Conservation (phyloP, 176 grass and related monocot species). For the Aechmea fasciata region DNA sequence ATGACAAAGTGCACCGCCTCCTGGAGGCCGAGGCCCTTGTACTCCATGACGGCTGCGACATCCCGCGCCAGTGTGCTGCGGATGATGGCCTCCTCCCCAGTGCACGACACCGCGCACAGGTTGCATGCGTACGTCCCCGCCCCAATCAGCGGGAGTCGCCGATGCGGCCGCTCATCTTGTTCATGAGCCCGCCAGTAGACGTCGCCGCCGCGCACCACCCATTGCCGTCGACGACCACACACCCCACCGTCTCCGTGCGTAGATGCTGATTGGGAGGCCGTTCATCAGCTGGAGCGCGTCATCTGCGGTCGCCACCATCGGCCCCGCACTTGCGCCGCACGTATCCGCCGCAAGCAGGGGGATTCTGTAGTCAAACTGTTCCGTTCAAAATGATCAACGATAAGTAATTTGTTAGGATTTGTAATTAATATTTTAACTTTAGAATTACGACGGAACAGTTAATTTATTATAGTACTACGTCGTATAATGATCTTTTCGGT, state of each 20-base stretch:
- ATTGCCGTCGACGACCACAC: slow-evolving; percentile 49
- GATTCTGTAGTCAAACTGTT: slow-evolving; percentile 79
- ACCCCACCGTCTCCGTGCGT: slow-evolving; percentile 86
- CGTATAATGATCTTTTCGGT: no score
- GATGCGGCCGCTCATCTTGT: slow-evolving; percentile 85
- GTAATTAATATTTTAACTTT: no score
- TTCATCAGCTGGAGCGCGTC: slow-evolving; percentile 59
- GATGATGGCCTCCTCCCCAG: slow-evolving; percentile 89
- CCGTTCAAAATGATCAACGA: background rate
- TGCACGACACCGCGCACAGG: slow-evolving; percentile 69
- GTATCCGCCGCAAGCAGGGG: slow-evolving; percentile 36
- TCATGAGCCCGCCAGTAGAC: slow-evolving; percentile 82
- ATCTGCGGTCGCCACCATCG: background rate
- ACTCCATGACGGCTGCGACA: slow-evolving; percentile 88
- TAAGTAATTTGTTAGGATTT: no score
- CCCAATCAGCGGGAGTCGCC: slow-evolving; percentile 89
- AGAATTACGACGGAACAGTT: no score
- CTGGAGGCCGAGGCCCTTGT: slow-evolving; percentile 62
- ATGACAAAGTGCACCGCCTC: slow-evolving; percentile 63
- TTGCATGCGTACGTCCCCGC: slow-evolving; percentile 74
- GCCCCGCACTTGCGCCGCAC: slow-evolving; percentile 36
- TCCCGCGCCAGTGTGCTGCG: slow-evolving; percentile 71
- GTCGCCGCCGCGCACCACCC: slow-evolving; percentile 57
- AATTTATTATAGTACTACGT: no score
- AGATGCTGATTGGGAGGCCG: slow-evolving; percentile 86